Conservation (phyloP, 1,139 yeast genomes). For the Geotrichum fermentans region DNA sequence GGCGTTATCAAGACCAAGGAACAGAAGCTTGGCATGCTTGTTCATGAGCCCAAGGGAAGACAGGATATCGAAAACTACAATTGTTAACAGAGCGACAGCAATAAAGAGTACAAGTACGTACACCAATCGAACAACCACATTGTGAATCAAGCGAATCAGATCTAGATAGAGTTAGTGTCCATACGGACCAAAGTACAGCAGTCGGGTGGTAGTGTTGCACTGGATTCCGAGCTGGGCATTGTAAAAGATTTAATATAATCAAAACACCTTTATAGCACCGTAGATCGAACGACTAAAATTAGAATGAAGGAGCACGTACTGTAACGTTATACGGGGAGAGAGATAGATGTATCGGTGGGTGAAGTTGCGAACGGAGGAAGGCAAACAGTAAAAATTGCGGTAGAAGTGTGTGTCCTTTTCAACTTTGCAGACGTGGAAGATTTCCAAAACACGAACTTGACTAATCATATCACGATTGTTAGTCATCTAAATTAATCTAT, state of each 20-base stretch:
- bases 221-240: no score
- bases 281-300: no score
- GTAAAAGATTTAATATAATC: no score
- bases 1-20: slow-evolving; percentile 95
- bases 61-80: slow-evolving; percentile 75
- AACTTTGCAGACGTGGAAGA: slow-evolving; percentile 10
- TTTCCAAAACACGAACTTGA: not conserved
- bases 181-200: no score
- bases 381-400: not conserved
- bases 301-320: no score
- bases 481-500: not conserved
- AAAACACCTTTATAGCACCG: no score
- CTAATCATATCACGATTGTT: not conserved
- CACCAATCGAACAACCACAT: slow-evolving; percentile 36
- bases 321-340: no score
- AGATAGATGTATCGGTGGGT: no score
- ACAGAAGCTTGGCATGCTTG: slow-evolving; percentile 93
- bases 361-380: not conserved
- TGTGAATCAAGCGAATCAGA: slow-evolving; percentile 26
- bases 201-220: no score
- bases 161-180: not conserved
- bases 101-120: slow-evolving; percentile 23
- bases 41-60: slow-evolving; percentile 95
- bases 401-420: slow-evolving; percentile 1
- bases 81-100: not conserved